Conservation (phyloP, 192 early-diverging fungal genomes). For the Bifiguratus adelaidae region DNA sequence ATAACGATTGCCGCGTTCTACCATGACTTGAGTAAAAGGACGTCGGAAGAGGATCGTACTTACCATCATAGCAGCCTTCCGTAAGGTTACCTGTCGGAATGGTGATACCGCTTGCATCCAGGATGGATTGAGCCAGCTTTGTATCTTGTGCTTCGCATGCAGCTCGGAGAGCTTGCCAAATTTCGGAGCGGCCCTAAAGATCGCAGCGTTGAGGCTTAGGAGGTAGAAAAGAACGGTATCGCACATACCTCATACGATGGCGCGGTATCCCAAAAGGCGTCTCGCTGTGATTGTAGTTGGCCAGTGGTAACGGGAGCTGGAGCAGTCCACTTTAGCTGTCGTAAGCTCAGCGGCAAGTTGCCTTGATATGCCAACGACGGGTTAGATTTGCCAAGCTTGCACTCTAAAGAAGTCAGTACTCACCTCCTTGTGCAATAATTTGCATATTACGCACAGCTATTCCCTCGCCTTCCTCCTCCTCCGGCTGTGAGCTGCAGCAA, state of each 20-base stretch:
- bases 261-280: slow-evolving; percentile 67
- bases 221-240: not conserved
- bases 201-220: not conserved
- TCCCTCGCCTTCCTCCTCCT: too few species aligned
- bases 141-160: slow-evolving; percentile 38
- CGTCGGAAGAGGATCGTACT: not conserved
- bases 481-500: too few species aligned
- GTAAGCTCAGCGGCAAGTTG: too few species aligned
- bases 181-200: slow-evolving; percentile 47
- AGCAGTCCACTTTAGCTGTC: slow-evolving; percentile 25
- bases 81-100: slow-evolving; percentile 57
- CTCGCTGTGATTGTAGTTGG: slow-evolving; percentile 37
- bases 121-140: slow-evolving; percentile 45
- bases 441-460: too few species aligned
- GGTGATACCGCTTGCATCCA: slow-evolving; percentile 55
- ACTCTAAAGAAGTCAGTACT: too few species aligned
- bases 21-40: not conserved
- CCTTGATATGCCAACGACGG: too few species aligned
- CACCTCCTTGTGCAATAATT: too few species aligned
- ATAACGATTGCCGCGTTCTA: slow-evolving; percentile 57
- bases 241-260: slow-evolving; percentile 49
- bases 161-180: slow-evolving; percentile 67
- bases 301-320: slow-evolving; percentile 20
- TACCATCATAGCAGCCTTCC: slow-evolving; percentile 73
- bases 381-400: too few species aligned